These are phyloP conservation scores for Globisporangium irregulare DNA, from an alignment of 352 stramenopile species.

Conservation along the genomic window DNA sequence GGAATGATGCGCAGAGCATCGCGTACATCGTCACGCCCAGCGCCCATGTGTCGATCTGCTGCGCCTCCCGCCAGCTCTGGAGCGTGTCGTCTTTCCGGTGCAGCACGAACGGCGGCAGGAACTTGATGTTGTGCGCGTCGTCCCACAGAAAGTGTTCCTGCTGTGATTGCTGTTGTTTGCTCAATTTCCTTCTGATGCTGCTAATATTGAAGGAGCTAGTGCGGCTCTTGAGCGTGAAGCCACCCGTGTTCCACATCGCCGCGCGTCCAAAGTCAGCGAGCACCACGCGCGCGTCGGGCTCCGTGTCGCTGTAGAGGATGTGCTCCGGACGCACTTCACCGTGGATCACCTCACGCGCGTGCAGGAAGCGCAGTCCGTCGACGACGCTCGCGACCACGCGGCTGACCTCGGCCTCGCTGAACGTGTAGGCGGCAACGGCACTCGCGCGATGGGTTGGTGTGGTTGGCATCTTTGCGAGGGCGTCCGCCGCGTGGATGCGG, in stretches of 20 bases:
- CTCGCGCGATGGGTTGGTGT: background rate
- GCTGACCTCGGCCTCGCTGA: conserved; percentile 58
- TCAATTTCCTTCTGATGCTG: background rate
- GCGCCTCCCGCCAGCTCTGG: conserved; percentile 48
- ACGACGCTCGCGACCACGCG: conserved; percentile 42
- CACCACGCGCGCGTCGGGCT: conserved; percentile 59
- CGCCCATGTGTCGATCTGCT: conserved; percentile 71
- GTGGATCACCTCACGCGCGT: conserved; percentile 48
- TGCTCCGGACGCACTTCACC: conserved; percentile 74
- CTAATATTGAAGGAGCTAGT: background rate
- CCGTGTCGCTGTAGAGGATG: conserved; percentile 64
- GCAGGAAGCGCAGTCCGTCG: conserved; percentile 54
- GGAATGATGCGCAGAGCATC: conserved; percentile 59
- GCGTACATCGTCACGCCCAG: conserved; percentile 74
- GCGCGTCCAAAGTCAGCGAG: conserved; percentile 67
- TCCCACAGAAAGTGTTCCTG: conserved; percentile 47
- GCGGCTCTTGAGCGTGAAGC: conserved; percentile 29
- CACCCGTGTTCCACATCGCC: conserved; percentile 27
- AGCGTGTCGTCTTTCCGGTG: conserved; percentile 28
- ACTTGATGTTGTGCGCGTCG: conserved; percentile 51
- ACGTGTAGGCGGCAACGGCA: conserved; percentile 15
- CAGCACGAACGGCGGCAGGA: conserved; percentile 63
- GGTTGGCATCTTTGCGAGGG: background rate
- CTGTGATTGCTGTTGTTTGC: background rate
- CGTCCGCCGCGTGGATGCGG: conserved; percentile 23